These are phyloP conservation scores for Aspergillus sp. DNA, from an alignment of 2,329 filamentous ascomycete genomes.

Conservation along the genomic window DNA sequence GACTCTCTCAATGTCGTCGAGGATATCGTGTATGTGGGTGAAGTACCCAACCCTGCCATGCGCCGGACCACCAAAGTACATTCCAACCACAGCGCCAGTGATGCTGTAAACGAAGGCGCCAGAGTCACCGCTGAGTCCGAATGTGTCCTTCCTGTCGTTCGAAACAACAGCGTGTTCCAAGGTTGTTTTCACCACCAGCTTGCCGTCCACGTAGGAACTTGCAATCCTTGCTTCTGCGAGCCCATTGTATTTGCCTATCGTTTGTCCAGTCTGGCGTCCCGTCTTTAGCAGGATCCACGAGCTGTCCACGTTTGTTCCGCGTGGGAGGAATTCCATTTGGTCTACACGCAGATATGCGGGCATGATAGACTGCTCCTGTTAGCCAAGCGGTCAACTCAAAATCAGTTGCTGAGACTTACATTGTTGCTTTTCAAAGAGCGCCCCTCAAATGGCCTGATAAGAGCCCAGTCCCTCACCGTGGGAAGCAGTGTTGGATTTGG, in stretches of 20 bases:
- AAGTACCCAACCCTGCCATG: background rate
- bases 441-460: background rate
- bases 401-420: background rate
- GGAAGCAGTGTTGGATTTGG: background rate
- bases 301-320: background rate
- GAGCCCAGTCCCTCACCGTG: background rate
- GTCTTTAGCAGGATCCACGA: background rate
- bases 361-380: background rate
- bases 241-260: background rate
- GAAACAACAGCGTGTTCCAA: background rate
- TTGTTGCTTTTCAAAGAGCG: background rate
- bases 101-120: background rate
- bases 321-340: background rate
- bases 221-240: background rate
- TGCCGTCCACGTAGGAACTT: background rate
- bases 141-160: background rate
- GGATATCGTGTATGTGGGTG: background rate
- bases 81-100: background rate
- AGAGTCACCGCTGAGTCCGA: background rate
- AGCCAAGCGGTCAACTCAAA: background rate
- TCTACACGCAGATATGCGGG: background rate
- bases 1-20: background rate
- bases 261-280: background rate
- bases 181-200: background rate
- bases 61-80: background rate